Evolutionary conservation across 2,329 filamentous ascomycete genomes (phyloP).

Genomic region (Myriangium duriaei): DNA sequence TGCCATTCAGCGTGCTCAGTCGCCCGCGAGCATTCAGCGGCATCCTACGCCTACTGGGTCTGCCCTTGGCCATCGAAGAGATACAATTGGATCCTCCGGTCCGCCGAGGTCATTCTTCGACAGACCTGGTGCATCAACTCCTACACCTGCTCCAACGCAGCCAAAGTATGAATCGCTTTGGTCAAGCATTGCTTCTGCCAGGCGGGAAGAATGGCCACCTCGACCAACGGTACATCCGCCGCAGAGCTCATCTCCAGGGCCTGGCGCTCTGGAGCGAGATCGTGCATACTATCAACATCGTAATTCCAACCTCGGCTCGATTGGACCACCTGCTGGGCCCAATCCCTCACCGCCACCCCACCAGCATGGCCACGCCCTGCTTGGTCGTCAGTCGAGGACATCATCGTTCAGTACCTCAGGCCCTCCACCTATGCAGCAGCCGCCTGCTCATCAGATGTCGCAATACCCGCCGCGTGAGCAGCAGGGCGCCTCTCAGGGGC

Average conservation of each 20-base stretch:
- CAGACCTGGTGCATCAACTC: constrained; percentile 5
- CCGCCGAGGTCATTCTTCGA: constrained; percentile 9
- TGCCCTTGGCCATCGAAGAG: constrained; percentile 2
- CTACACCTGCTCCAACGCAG: constrained; percentile 6
- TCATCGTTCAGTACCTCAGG: constrained; percentile 12
- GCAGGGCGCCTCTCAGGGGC: constrained; percentile 1
- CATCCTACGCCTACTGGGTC: constrained; percentile 11
- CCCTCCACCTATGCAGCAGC: constrained; percentile 13
- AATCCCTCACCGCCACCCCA: constrained; percentile 26
- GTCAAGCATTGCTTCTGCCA: constrained; percentile 13
- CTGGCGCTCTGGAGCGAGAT: constrained; percentile 19
- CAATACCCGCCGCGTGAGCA: constrained; percentile 7
- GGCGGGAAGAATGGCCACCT: constrained; percentile 17
- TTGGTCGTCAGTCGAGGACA: constrained; percentile 20
- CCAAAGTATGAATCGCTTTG: constrained; percentile 10
- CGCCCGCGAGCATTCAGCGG: constrained; percentile 10
- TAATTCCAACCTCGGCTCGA: constrained; percentile 16
- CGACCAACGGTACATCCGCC: constrained; percentile 12
- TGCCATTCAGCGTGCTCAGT: constrained; percentile 14
- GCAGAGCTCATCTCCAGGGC: constrained; percentile 16
- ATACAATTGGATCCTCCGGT: constrained; percentile 9
- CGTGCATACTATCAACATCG: constrained; percentile 21
- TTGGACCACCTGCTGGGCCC: constrained; percentile 18
- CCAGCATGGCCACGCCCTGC: constrained; percentile 16
- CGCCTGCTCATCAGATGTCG: constrained; percentile 11